Evolutionary conservation across 208 protist species (phyloP).

Genomic region (Trypanosoma melophagium): DNA sequence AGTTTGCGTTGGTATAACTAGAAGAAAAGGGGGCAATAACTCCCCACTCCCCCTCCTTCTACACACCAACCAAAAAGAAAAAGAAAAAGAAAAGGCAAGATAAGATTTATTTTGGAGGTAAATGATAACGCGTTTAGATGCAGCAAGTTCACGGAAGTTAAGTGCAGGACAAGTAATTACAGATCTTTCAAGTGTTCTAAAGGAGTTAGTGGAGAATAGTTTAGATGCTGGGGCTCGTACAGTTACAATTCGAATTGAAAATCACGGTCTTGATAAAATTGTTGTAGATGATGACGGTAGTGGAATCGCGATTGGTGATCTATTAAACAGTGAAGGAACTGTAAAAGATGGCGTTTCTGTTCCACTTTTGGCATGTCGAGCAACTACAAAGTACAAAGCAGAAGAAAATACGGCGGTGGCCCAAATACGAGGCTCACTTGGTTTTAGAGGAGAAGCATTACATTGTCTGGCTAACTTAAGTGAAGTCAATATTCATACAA

Average conservation of each 20-base stretch:
- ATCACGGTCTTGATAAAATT: slow-evolving; percentile 72
- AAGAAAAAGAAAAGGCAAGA: background rate
- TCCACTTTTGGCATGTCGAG: slow-evolving; percentile 61
- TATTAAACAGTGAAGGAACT: slow-evolving; percentile 37
- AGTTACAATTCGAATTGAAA: slow-evolving; percentile 61
- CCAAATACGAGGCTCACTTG: slow-evolving; percentile 45
- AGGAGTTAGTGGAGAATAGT: slow-evolving; percentile 88
- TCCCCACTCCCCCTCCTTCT: background rate
- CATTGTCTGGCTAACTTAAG: slow-evolving; percentile 88
- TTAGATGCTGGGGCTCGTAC: slow-evolving; percentile 69
- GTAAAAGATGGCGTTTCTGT: slow-evolving; percentile 35
- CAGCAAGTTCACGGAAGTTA: slow-evolving; percentile 64
- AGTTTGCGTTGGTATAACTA: too few relatives aligned
- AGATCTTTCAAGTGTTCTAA: slow-evolving; percentile 76
- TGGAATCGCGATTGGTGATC: slow-evolving; percentile 52
- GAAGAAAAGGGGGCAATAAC: background rate
- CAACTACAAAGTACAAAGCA: slow-evolving; percentile 54
- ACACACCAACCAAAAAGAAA: too few relatives aligned
- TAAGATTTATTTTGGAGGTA: background rate
- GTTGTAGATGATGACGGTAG: slow-evolving; percentile 82
- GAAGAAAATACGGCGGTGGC: slow-evolving; percentile 1
- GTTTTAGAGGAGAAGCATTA: slow-evolving; percentile 98
- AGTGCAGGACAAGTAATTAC: slow-evolving; percentile 86
- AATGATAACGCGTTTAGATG: slow-evolving; percentile 79
- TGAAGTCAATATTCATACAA: slow-evolving; percentile 74